Evolutionary conservation across 2,329 filamentous ascomycete species (phyloP).

Genomic region (Cladophialophora immunda): DNA sequence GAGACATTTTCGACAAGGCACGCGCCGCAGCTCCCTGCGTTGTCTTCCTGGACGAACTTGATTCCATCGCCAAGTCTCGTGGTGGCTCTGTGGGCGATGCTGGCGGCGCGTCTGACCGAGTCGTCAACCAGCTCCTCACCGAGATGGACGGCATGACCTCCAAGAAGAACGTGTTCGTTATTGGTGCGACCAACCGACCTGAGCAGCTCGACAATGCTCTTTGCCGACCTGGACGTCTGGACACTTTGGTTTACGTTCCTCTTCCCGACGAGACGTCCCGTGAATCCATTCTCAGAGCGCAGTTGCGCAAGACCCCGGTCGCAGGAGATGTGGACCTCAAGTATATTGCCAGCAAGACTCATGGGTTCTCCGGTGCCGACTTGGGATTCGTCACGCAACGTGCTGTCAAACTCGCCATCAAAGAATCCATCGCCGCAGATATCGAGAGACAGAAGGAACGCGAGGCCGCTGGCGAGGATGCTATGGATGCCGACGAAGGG

Average conservation of each 20-base stretch:
- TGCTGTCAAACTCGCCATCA: slow-evolving; percentile 99
- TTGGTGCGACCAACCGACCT: slow-evolving; percentile 97
- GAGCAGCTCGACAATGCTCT: slow-evolving; percentile 98
- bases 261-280: slow-evolving; percentile 91
- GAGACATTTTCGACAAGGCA: slow-evolving; percentile 99
- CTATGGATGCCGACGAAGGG: slow-evolving; percentile 77
- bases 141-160: slow-evolving; percentile 99
- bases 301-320: slow-evolving; percentile 98
- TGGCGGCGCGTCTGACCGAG: slow-evolving; percentile 97
- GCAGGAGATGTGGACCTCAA: slow-evolving; percentile 84
- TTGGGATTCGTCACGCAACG: slow-evolving; percentile 98
- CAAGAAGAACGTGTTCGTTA: slow-evolving; percentile 99
- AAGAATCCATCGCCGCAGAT: slow-evolving; percentile 88
- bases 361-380: slow-evolving; percentile 99
- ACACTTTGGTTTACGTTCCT: slow-evolving; percentile 97
- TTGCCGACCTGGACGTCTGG: slow-evolving; percentile 97
- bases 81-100: slow-evolving; percentile 95
- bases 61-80: slow-evolving; percentile 99
- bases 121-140: slow-evolving; percentile 98
- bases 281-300: slow-evolving; percentile 88
- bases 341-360: slow-evolving; percentile 95
- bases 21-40: slow-evolving; percentile 97
- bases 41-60: slow-evolving; percentile 97
- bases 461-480: slow-evolving; percentile 81
- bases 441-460: slow-evolving; percentile 91